Percentiles rank a stretch among this genome's conserved stretches.
Conservation (phyloP, 1,139 yeast genomes). For the Pichia sp. region DNA sequence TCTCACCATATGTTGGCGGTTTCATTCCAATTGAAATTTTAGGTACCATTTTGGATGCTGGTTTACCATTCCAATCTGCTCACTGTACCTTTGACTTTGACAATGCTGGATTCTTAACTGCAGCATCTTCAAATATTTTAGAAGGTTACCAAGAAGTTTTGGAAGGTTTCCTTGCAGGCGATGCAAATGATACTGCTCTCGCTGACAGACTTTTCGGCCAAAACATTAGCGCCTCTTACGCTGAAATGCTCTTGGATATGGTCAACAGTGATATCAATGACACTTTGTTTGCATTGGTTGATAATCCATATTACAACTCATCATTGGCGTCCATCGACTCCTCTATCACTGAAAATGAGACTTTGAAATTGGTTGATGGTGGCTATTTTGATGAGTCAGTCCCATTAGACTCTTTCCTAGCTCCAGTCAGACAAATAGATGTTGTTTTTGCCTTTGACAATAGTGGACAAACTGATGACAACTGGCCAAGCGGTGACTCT, state of each 20-base stretch:
- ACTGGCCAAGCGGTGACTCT: conserved; percentile 67
- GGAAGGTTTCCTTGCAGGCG: conserved; percentile 11
- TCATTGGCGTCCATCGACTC: conserved; percentile 36
- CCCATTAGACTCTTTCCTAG: conserved; percentile 58
- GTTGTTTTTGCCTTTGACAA: conserved; percentile 60
- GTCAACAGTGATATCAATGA: conserved; percentile 21
- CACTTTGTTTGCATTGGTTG: conserved; percentile 36
- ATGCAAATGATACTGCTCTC: conserved; percentile 1
- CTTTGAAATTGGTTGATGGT: conserved; percentile 52
- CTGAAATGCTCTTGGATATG: conserved; percentile 17
- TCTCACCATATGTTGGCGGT: conserved; percentile 50
- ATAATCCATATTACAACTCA: conserved; percentile 65
- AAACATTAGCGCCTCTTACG: conserved; percentile 18
- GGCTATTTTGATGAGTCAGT: conserved; percentile 63
- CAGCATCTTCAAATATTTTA: conserved; percentile 52
- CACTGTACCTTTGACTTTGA: conserved; percentile 58
- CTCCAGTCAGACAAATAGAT: conserved; percentile 48
- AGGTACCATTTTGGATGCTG: conserved; percentile 39
- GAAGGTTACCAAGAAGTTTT: conserved; percentile 17
- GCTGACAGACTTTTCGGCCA: conserved; percentile 18
- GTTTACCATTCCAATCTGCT: conserved; percentile 31
- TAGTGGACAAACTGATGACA: conserved; percentile 53
- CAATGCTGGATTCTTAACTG: conserved; percentile 68
- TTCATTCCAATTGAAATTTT: conserved; percentile 51
- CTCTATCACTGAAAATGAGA: conserved; percentile 34